Base-by-base conservation (phyloP, 2,329 filamentous ascomycete genomes). In the Neurospora sp. region DNA sequence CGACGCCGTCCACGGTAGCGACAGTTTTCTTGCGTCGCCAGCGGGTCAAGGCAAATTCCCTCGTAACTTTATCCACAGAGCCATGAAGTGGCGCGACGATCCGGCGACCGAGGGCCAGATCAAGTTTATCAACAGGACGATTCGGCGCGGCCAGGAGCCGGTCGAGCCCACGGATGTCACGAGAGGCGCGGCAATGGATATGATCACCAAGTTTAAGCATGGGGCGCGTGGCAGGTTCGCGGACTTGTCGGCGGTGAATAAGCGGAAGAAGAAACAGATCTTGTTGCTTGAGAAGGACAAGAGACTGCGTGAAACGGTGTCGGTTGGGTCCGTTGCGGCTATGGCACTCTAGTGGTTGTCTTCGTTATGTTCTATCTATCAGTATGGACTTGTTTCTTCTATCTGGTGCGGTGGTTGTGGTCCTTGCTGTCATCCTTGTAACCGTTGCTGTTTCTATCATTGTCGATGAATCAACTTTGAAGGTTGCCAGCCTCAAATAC, bases 151-250 rank as follows among this genome's bases (percentile, higher is more conserved):
- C 68, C 80, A 83, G n/a, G 81, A 88, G 37, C 81, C 85, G 68
- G 77, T 93, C 67, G 84, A 81, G 1, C 74, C 80, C 0, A 80
- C 81, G 0, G 85, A 89, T 37, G 75, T 97, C 70, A 93, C 87
- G 15, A 96, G 94, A 77, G 95, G 95, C 8, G 88, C 88, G 77
- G 94, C 93, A 4, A 86, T 86, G 4, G 94, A 97, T 78, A 94
- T 97, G 91, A 97, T 98, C 73, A 96, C 92, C 8, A 96, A 97
- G 79, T 77, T 97, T 72, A 95, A 91, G 78, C 91, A 96, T 77
- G 95, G 95, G 0, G 92, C 92, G 0, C 87, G 83, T 79, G 91
- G 80, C 72, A 87, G 81, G 81, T 93, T 86, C 77, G 82, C 83
- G 36, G 83, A 76, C 40, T 80, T 87, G 70, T 83, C 85, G 75